These are phyloP conservation scores for Phytophthora sansomeana DNA, from an alignment of 352 stramenopile genomes.

Conservation along the genomic window DNA sequence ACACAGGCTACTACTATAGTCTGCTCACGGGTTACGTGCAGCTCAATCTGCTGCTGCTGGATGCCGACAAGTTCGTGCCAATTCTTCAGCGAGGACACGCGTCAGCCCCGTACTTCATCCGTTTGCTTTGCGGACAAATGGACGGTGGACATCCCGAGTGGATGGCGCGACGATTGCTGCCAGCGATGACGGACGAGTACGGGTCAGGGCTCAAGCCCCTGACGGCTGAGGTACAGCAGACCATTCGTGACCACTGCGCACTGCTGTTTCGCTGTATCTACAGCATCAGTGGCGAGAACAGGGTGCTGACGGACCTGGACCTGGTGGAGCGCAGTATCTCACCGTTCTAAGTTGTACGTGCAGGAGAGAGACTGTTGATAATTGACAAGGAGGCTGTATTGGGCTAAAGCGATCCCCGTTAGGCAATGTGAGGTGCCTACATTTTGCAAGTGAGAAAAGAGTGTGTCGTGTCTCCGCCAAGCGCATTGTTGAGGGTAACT, in stretches of 20 bases:
- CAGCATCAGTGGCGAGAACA: slow-evolving; percentile 37
- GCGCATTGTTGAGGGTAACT: too few species aligned
- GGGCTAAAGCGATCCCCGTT: too few species aligned
- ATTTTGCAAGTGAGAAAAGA: too few species aligned
- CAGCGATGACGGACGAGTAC: slow-evolving; percentile 5
- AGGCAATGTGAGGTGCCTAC: too few species aligned
- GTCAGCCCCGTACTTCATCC: slow-evolving; percentile 12
- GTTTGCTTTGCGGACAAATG: slow-evolving; percentile 24
- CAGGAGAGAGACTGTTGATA: not conserved
- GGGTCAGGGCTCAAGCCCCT: slow-evolving; percentile 25
- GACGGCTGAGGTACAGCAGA: slow-evolving; percentile 26
- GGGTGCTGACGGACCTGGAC: slow-evolving; percentile 18
- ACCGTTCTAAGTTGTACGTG: slow-evolving; percentile 16
- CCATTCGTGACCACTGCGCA: slow-evolving; percentile 36
- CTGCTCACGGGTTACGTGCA: slow-evolving; percentile 38
- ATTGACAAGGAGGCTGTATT: too few species aligned
- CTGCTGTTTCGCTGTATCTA: slow-evolving; percentile 41
- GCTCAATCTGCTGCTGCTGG: slow-evolving; percentile 44
- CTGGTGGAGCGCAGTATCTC: slow-evolving; percentile 6
- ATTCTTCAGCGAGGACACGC: slow-evolving; percentile 27
- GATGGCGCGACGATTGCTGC: slow-evolving; percentile 17
- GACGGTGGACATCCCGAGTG: slow-evolving; percentile 30
- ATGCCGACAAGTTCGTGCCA: slow-evolving; percentile 27
- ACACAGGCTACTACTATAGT: slow-evolving; percentile 39
- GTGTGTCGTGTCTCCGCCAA: too few species aligned